Base-by-base conservation (phyloP, 768 basidiomycete species). In the Austroboletus festivus region DNA sequence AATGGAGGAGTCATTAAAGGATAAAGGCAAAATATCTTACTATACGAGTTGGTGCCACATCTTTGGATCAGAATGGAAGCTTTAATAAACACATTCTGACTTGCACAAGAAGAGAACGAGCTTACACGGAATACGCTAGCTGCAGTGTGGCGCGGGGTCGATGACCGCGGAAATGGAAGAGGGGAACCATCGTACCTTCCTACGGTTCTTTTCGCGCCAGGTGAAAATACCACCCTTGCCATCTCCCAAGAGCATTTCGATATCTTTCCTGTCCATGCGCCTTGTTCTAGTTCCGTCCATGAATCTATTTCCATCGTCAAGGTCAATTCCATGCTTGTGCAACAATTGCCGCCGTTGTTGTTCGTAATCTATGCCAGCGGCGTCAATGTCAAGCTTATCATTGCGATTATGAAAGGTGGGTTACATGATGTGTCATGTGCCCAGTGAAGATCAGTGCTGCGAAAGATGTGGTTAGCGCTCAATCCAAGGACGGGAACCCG, bases 261-360 rank as follows among this genome's bases (percentile, higher is more conserved):
- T 75, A 54, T 93, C 88, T 65, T 83, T 84, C 58, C 78, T 83
- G 63, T 86, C 81, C 79, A 95, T 78, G 44, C 82, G 85, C 65
- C 77, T 88, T 34, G 86, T 90, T 71, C 81, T 83, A 56, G 71
- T 79, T 60, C 81, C 85, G 63, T 89, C 84, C 52, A 76, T 75
- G 49, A 77, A 70, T 41, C 79, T 76, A 63, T 78, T 76, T 57
- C 77, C 73, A 58, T 93, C 91, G 59, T 91, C 92, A 34, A 99
- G 81, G 71, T 97, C 95, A 56, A 98, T 88, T 3, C 95, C 95
- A 69, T 98, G 86, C 68, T 92, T 95, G 69, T 81, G 86, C 46
- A 97, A 74, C 46, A 98, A 72, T 58, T 91, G 89, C 37, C 83
- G 73, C 38, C 95, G 82, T 63, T 97, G 94, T 58, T 93, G 89